These are phyloP conservation scores for Micractinium sp. DNA, from an alignment of 139 green algal genomes.

Conservation along the genomic window DNA sequence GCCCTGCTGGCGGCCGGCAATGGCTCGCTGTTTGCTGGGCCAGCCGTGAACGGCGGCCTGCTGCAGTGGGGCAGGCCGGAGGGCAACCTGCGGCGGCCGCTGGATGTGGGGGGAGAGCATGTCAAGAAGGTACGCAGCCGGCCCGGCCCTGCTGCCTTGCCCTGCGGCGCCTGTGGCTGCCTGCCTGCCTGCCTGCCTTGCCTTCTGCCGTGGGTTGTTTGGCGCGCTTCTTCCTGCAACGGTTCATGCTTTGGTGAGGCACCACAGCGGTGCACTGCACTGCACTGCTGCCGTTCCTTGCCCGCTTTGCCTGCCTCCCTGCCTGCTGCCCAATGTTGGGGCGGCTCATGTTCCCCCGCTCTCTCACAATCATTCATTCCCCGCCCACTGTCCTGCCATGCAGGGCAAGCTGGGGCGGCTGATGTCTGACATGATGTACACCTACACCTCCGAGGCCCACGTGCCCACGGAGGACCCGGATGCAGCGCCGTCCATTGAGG, in stretches of 20 bases:
- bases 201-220: neutral
- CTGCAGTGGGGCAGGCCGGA: conserved; percentile 50
- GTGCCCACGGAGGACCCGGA: conserved; percentile 53
- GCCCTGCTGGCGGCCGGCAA: conserved; percentile 49
- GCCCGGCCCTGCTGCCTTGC: too few species aligned
- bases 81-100: conserved; percentile 30
- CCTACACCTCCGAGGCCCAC: neutral
- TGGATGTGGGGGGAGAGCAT: neutral
- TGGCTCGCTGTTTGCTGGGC: conserved; percentile 70
- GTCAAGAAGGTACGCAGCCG: neutral
- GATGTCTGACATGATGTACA: conserved; percentile 16
- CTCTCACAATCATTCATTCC: neutral
- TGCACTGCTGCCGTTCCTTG: neutral
- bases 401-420: conserved; percentile 6
- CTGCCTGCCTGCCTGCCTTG: neutral
- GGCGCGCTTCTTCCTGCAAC: neutral
- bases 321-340: too few species aligned
- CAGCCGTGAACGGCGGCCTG: conserved; percentile 36
- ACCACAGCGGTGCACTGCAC: neutral
- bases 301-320: neutral
- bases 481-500: conserved; percentile 51
- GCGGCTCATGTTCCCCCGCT: too few species aligned
- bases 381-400: neutral
- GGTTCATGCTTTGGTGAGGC: neutral
- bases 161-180: too few species aligned